Evolutionary conservation across 805 yeast species (phyloP), one percentile per base, ranked within the genome.

Genomic region (Candida broadrunensis): DNA sequence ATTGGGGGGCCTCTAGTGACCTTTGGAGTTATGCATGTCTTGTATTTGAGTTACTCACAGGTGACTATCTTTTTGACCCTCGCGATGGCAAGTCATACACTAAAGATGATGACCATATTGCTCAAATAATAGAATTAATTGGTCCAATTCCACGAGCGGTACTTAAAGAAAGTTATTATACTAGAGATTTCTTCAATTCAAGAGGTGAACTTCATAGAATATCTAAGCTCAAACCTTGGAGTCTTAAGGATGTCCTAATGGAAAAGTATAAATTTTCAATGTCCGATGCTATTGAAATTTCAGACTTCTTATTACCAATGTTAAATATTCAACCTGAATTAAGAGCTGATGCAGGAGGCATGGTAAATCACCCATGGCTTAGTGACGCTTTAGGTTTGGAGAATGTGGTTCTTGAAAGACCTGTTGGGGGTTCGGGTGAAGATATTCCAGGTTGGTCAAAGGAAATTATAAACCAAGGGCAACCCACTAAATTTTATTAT

Each of bases 11-110:
- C 38, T 81, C 91, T 40, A 83, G 95, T 1, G 99, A 93, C 63
- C 76, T 91, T 36, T 93, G 99, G 99, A 86, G 96, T n/a, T 72
- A 86, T 53, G 97, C 95, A 0, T 90, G 98, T 65, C 65, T 93
- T 54, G 72, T 86, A 1, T 93, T 93, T 64, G 99, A 93, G 66
- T 72, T 93, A 18, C 63, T 91, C 33, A 91, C 99, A 0, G 98
- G 98, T 3, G 98, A 91, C 62, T 90, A 90, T 55, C 63, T 93
- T 37, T 93, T 91, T 61, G 97, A 91, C 60, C 99, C 99, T 4
- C 78, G 81, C 38, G 79, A 79, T 46, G 89, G 90, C 1, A 78
- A 77, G 41, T 70, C 85, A 4, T 91, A 88, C 63, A 60, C 82
- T 36, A 90, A 90, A 55, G 96, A 90, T 61, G 97, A 91, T 56